These are phyloP conservation scores for Russula sp. DNA, from an alignment of 768 basidiomycete genomes.

Conservation along the genomic window DNA sequence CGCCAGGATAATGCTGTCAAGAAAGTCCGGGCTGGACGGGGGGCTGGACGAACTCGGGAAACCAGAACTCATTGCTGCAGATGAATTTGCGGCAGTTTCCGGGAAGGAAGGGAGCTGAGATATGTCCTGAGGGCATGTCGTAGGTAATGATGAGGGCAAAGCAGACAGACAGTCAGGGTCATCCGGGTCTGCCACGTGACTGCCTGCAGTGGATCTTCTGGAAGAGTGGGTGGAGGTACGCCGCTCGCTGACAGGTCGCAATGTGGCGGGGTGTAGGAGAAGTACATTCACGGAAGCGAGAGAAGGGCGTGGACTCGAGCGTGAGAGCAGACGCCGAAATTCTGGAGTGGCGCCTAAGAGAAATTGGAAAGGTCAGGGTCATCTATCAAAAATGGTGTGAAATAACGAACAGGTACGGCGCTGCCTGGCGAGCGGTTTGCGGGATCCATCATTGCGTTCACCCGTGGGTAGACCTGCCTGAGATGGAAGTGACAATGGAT, in stretches of 20 bases:
- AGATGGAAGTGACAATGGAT: not conserved
- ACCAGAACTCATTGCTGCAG: conserved; percentile 1
- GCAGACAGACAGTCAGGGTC: conserved; percentile 11
- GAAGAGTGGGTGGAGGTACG: not conserved
- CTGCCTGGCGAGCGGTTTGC: not conserved
- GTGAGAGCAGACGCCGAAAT: conserved; percentile 7
- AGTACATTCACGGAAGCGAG: conserved; percentile 20
- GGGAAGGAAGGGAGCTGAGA: conserved; percentile 24
- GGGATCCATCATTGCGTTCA: not conserved
- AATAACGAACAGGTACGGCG: conserved; percentile 12
- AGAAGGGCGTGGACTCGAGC: conserved; percentile 22
- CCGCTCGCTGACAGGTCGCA: conserved; percentile 20
- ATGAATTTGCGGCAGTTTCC: conserved; percentile 12
- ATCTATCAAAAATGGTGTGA: conserved; percentile 4
- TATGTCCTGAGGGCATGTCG: not conserved
- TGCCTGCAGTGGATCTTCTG: not conserved
- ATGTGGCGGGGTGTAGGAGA: conserved; percentile 25
- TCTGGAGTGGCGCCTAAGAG: not conserved
- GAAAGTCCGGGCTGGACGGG: conserved; percentile 22
- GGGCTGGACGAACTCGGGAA: not conserved
- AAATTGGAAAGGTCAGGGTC: not conserved
- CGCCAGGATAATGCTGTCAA: conserved; percentile 24
- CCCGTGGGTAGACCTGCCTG: not conserved
- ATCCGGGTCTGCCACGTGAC: not conserved
- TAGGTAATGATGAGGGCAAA: conserved; percentile 12